phyloP scores from a whole-genome alignment of 352 stramenopile species.

The Phytophthora lateralis region DNA sequence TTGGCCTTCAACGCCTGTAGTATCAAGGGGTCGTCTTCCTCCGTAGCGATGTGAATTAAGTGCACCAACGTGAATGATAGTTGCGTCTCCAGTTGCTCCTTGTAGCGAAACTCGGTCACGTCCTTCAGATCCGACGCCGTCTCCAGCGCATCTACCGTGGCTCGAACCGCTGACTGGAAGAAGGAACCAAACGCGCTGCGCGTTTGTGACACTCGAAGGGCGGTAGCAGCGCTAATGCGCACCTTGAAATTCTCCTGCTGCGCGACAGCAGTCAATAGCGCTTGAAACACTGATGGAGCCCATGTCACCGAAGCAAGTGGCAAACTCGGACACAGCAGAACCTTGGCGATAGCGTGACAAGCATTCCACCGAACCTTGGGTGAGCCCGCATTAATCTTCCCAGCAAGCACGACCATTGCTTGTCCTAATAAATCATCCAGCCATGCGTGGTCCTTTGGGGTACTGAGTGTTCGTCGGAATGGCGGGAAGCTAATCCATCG shows the following conservation, averaged over 20 bases:
- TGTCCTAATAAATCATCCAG: slow-evolving; percentile 68
- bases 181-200: slow-evolving; percentile 77
- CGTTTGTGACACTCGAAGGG: slow-evolving; percentile 70
- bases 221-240: slow-evolving; percentile 82
- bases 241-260: slow-evolving; percentile 93
- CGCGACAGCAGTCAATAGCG: slow-evolving; percentile 71
- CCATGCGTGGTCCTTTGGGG: slow-evolving; percentile 29
- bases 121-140: slow-evolving; percentile 86
- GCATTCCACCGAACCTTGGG: slow-evolving; percentile 90
- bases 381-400: slow-evolving; percentile 80
- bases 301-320: slow-evolving; percentile 78
- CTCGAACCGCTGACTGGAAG: slow-evolving; percentile 63
- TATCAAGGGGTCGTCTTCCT: slow-evolving; percentile 77
- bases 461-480: slow-evolving; percentile 49
- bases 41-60: slow-evolving; percentile 73
- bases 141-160: slow-evolving; percentile 81
- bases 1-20: slow-evolving; percentile 72
- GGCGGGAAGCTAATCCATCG: slow-evolving; percentile 80
- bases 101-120: slow-evolving; percentile 91
- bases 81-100: slow-evolving; percentile 88
- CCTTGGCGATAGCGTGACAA: slow-evolving; percentile 88
- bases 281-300: slow-evolving; percentile 79
- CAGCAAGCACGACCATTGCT: slow-evolving; percentile 70
- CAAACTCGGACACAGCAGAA: slow-evolving; percentile 79
- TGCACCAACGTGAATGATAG: slow-evolving; percentile 88